phyloP scores from a whole-genome alignment of 2,329 filamentous ascomycete genomes.

The Botrytis galanthina region DNA sequence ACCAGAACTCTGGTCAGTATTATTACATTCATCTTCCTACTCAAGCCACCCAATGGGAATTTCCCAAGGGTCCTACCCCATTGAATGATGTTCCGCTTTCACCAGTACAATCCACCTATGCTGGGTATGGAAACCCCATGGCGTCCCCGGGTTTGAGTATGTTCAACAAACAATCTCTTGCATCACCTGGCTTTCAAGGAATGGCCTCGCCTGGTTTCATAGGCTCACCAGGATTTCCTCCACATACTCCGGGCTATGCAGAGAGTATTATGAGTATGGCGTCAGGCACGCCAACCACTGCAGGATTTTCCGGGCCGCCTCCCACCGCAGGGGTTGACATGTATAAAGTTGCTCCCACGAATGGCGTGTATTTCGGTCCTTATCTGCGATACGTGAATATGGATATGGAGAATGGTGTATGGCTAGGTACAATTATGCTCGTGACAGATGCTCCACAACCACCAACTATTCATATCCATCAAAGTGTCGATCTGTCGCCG shows the following conservation, averaged over 20 bases:
- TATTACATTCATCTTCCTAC: conserved; percentile 97
- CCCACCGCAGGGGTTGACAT: conserved; percentile 86
- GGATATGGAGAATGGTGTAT: conserved; percentile 86
- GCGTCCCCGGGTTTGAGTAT: conserved; percentile 60
- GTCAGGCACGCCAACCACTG: conserved; percentile 68
- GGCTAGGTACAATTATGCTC: conserved; percentile 91
- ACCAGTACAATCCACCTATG: conserved; percentile 55
- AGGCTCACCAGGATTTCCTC: conserved; percentile 74
- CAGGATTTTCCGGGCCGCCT: conserved; percentile 86
- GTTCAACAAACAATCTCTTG: conserved; percentile 62
- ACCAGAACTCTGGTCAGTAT: conserved; percentile 94
- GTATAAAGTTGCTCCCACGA: conserved; percentile 90
- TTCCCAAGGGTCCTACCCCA: conserved; percentile 91
- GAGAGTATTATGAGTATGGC: conserved; percentile 83
- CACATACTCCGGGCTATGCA: conserved; percentile 79
- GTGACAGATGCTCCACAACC: conserved; percentile 89
- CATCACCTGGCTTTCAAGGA: conserved; percentile 32
- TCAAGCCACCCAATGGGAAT: conserved; percentile 98
- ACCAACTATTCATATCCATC: conserved; percentile 92
- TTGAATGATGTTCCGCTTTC: conserved; percentile 79
- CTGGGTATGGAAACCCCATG: conserved; percentile 65
- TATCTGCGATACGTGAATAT: conserved; percentile 96
- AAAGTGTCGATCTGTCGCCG: conserved; percentile 84
- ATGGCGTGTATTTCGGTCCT: conserved; percentile 96
- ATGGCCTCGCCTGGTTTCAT: conserved; percentile 19